phyloP scores from a whole-genome alignment of 176 grass and related monocot genomes.

The Carex parvula region DNA sequence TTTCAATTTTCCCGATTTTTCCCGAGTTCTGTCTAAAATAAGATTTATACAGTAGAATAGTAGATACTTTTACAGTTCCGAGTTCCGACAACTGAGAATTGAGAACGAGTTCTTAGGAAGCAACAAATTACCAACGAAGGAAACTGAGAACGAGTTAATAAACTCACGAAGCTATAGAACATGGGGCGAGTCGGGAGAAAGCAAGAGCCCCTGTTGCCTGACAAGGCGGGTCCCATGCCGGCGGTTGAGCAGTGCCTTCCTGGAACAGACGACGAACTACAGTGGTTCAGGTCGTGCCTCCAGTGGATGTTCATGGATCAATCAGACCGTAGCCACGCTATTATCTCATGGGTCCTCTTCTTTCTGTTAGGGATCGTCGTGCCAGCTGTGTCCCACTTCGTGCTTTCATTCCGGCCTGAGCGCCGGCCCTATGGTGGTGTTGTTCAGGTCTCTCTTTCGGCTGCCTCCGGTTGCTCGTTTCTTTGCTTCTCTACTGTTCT shows the following conservation, averaged over 20 bases:
- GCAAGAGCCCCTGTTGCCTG: background rate
- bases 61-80: no score
- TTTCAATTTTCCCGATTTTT: no score
- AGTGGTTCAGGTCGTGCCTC: conserved; percentile 65
- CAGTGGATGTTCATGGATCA: conserved; percentile 92
- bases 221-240: background rate
- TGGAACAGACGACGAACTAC: conserved; percentile 53
- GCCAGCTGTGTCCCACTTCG: conserved; percentile 50
- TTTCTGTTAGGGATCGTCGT: conserved; percentile 32
- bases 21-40: no score
- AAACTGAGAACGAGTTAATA: background rate
- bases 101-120: no score
- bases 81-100: no score
- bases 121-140: no score
- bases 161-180: background rate
- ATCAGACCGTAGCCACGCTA: conserved; percentile 14
- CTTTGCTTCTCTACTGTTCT: conserved; percentile 60
- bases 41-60: no score
- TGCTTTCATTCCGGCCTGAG: conserved; percentile 41
- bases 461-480: conserved; percentile 43
- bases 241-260: conserved; percentile 20
- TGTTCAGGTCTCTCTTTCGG: conserved; percentile 65
- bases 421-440: conserved; percentile 54
- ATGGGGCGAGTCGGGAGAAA: background rate
- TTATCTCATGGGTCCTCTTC: conserved; percentile 62